These are phyloP conservation scores for Tetradesmus obliquus DNA, from an alignment of 139 green algal species.

Conservation along the genomic window DNA sequence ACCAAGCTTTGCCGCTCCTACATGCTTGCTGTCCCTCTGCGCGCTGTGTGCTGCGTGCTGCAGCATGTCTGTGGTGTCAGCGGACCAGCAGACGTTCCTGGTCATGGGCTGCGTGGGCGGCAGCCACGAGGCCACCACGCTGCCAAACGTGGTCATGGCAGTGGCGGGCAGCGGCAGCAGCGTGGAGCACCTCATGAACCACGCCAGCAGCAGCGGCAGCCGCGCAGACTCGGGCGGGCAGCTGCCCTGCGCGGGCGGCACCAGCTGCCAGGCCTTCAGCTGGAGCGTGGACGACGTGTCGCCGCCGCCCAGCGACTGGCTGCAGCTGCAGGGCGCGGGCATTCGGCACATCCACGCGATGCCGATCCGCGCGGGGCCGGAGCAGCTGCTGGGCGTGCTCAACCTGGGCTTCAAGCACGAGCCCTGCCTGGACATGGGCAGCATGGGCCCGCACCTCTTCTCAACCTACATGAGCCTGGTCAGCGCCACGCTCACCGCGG, in stretches of 20 bases:
- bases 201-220: constrained; percentile 43
- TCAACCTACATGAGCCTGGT: constrained; percentile 65
- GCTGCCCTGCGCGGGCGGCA: constrained; percentile 36
- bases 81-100: constrained; percentile 50
- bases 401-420: constrained; percentile 58
- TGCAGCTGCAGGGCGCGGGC: constrained; percentile 27
- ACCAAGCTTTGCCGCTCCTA: neutral
- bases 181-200: constrained; percentile 38
- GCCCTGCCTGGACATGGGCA: constrained; percentile 5
- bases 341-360: constrained; percentile 53
- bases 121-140: constrained; percentile 14
- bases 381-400: constrained; percentile 55
- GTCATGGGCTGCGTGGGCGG: constrained; percentile 53
- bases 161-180: constrained; percentile 45
- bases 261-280: neutral
- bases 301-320: constrained; percentile 33
- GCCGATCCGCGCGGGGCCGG: constrained; percentile 52
- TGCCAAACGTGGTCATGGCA: neutral
- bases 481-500: constrained; percentile 54
- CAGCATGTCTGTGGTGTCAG: constrained; percentile 60
- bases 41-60: neutral
- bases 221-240: neutral
- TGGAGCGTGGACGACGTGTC: neutral
- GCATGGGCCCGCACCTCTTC: constrained; percentile 54
- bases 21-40: neutral